Evolutionary conservation across 768 basidiomycete species (phyloP).

Genomic region (Termitomyces sp.): DNA sequence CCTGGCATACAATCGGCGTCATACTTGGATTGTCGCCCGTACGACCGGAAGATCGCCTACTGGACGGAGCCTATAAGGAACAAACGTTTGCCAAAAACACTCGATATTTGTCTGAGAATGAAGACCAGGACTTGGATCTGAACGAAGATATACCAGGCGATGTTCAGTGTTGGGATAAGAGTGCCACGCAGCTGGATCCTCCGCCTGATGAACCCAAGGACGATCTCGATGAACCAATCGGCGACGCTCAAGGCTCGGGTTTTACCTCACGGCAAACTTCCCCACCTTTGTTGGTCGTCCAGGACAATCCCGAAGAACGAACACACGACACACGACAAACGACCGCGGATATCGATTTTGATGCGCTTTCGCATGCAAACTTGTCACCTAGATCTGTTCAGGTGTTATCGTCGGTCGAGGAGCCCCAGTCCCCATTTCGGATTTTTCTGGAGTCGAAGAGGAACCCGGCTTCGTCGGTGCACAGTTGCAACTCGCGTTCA

Average conservation of each 20-base stretch:
- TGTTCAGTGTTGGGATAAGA: neutral
- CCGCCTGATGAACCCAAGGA: neutral
- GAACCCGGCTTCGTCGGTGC: neutral
- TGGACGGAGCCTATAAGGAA: neutral
- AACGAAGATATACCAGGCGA: neutral
- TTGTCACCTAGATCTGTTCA: neutral
- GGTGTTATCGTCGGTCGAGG: neutral
- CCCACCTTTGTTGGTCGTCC: neutral
- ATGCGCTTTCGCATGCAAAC: neutral
- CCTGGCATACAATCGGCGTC: conserved; percentile 42
- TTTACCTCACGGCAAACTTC: neutral
- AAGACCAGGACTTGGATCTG: neutral
- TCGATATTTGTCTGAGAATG: neutral
- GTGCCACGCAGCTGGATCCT: neutral
- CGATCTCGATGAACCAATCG: neutral
- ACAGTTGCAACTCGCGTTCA: neutral
- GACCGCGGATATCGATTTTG: neutral
- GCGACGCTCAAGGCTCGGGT: neutral
- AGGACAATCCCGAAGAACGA: conserved; percentile 6
- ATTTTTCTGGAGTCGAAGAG: conserved; percentile 13
- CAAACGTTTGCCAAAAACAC: neutral
- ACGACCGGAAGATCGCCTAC: neutral
- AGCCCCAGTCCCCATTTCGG: conserved; percentile 13
- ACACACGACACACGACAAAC: neutral
- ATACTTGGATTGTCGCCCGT: conserved; percentile 33